Conservation (phyloP, 2,329 filamentous ascomycete species). For the Dothideomycetes sp. region DNA sequence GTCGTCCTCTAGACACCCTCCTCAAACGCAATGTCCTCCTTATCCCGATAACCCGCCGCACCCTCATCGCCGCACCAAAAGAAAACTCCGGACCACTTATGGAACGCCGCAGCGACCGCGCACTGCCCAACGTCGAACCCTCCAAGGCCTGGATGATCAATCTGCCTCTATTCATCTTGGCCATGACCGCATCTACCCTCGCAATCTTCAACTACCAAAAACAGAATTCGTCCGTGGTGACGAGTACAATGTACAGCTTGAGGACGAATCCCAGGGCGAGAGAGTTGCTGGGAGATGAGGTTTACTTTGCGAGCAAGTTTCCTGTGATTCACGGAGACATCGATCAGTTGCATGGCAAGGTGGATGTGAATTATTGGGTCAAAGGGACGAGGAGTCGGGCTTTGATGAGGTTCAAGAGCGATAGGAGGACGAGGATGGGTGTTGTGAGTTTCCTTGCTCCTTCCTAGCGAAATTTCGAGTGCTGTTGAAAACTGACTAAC, state of each 20-base stretch:
- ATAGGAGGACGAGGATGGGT: conserved; percentile 56
- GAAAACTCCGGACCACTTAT: conserved; percentile 43
- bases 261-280: conserved; percentile 69
- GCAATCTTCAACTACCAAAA: conserved; percentile 99
- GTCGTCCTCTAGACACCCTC: conserved; percentile 5
- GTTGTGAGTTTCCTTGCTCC: conserved; percentile 35
- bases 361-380: conserved; percentile 80
- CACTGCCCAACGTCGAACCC: conserved; percentile 37
- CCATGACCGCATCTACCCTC: conserved; percentile 62
- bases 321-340: conserved; percentile 55
- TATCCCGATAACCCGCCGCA: conserved; percentile 25
- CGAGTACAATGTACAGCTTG: conserved; percentile 81
- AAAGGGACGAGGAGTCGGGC: conserved; percentile 65
- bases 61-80: conserved; percentile 41
- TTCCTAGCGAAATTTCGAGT: too few species aligned
- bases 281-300: conserved; percentile 65
- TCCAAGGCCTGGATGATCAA: conserved; percentile 44
- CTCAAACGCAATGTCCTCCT: conserved; percentile 10
- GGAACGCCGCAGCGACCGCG: conserved; percentile 44
- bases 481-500: too few species aligned
- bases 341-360: conserved; percentile 85
- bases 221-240: conserved; percentile 70
- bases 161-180: conserved; percentile 67
- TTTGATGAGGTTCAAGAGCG: conserved; percentile 71
- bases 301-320: conserved; percentile 41